Conservation (phyloP, 192 early-diverging fungal genomes). For the Backusella parvicylindrica region DNA sequence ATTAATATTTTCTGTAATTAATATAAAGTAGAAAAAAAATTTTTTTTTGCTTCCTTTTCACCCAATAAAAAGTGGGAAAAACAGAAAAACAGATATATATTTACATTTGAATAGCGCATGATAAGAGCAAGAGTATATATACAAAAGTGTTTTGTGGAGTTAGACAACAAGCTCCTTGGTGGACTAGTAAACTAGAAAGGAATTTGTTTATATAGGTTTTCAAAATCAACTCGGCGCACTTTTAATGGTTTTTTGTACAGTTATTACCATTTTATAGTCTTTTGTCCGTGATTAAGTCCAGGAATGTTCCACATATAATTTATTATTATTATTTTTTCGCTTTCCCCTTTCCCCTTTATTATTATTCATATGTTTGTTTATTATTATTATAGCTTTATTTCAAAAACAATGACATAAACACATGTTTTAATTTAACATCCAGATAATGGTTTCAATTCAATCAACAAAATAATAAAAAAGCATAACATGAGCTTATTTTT, state of each 20-base stretch:
- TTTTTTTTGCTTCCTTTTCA: not conserved
- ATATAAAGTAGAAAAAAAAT: no score
- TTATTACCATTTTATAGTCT: not conserved
- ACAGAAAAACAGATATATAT: no score
- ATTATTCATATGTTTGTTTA: not conserved
- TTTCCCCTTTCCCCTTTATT: not conserved
- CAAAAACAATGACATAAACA: not conserved
- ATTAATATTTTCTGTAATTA: no score
- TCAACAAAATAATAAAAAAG: not conserved
- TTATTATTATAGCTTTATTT: not conserved
- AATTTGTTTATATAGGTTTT: not conserved
- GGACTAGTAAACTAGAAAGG: not conserved
- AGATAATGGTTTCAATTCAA: not conserved
- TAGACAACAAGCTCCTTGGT: not conserved
- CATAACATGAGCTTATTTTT: not conserved
- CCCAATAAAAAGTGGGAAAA: not conserved
- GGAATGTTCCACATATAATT: not conserved
- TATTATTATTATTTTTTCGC: no score
- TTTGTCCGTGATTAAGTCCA: not conserved
- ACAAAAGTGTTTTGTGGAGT: not conserved
- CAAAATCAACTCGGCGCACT: not conserved
- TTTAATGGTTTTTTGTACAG: not conserved
- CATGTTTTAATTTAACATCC: not conserved
- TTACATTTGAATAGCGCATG: no score
- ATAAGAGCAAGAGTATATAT: not conserved